Evolutionary conservation across 2,329 filamentous ascomycete genomes (phyloP).

Genomic region (Colletotrichum ledebouriae): DNA sequence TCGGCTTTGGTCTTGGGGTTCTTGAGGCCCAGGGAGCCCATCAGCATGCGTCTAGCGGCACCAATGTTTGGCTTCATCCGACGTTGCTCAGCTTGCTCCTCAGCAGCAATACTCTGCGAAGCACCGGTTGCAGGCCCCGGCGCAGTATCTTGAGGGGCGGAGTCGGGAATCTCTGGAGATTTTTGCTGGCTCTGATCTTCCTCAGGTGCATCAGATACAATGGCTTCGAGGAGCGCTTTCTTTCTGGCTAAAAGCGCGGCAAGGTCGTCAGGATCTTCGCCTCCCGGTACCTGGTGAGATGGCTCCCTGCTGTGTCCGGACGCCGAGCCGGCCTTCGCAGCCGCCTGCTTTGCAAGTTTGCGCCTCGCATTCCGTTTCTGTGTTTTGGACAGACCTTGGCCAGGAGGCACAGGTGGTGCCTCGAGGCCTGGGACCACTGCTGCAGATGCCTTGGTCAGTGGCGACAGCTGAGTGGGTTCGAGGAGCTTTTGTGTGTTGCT

Average conservation of each 20-base stretch:
- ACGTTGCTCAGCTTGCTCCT: slow-evolving; percentile 46
- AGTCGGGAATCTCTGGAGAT: slow-evolving; percentile 4
- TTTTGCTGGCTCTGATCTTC: slow-evolving; percentile 8
- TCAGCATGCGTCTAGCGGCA: slow-evolving; percentile 76
- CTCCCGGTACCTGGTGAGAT: not conserved
- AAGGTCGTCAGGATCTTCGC: slow-evolving; percentile 31
- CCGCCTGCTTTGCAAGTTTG: slow-evolving; percentile 52
- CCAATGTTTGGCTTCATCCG: slow-evolving; percentile 61
- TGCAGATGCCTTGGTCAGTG: slow-evolving; percentile 20
- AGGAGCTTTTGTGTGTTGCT: slow-evolving; percentile 24
- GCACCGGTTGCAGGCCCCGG: not conserved
- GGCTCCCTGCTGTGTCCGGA: slow-evolving; percentile 7
- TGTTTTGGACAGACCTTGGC: slow-evolving; percentile 57
- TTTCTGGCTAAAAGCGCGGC: slow-evolving; percentile 56
- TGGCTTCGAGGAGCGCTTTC: slow-evolving; percentile 53
- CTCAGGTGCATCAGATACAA: slow-evolving; percentile 40
- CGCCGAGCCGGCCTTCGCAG: slow-evolving; percentile 15
- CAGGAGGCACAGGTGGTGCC: slow-evolving; percentile 49
- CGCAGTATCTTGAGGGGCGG: slow-evolving; percentile 15
- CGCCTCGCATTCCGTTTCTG: slow-evolving; percentile 67
- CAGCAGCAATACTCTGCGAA: not conserved
- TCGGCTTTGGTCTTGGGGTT: slow-evolving; percentile 78
- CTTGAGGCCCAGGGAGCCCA: slow-evolving; percentile 78
- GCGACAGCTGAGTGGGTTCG: not conserved
- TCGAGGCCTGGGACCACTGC: slow-evolving; percentile 23